These are phyloP conservation scores for Coelastrella sp. DNA, from an alignment of 139 green algal species.

Conservation along the genomic window DNA sequence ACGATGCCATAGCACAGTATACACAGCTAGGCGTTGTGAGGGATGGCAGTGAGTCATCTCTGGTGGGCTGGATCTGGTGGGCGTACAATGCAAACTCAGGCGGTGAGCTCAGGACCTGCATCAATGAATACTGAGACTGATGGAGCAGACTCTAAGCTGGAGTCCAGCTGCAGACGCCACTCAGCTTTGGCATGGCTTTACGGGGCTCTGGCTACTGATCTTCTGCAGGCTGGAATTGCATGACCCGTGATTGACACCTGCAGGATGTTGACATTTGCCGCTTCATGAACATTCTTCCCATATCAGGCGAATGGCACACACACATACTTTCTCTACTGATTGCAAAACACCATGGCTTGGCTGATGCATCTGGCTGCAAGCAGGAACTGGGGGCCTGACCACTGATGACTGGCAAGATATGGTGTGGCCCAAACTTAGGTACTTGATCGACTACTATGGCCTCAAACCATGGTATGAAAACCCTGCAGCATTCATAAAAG, in stretches of 20 bases:
- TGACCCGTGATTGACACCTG: too few relatives aligned
- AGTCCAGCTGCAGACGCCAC: too few relatives aligned
- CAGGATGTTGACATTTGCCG: too few relatives aligned
- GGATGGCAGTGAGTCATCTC: not conserved
- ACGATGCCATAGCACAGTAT: not conserved
- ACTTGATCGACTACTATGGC: not conserved
- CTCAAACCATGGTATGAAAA: conserved; percentile 41
- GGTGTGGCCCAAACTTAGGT: conserved; percentile 30
- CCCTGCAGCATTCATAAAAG: not conserved
- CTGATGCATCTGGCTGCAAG: not conserved
- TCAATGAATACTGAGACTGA: not conserved
- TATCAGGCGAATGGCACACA: too few relatives aligned
- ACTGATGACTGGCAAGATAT: not conserved
- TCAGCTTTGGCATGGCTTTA: too few relatives aligned
- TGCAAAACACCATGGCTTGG: not conserved
- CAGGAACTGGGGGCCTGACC: conserved; percentile 37
- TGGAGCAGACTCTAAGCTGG: too few relatives aligned
- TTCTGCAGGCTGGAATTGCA: too few relatives aligned
- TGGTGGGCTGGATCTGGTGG: conserved; percentile 41
- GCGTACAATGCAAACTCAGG: conserved; percentile 29
- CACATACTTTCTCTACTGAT: too few relatives aligned
- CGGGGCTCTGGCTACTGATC: too few relatives aligned
- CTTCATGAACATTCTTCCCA: too few relatives aligned
- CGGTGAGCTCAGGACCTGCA: not conserved
- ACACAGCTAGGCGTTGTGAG: not conserved